Evolutionary conservation across 169 alveolate genomes (phyloP).

Genomic region (Eimeria falciformis): DNA sequence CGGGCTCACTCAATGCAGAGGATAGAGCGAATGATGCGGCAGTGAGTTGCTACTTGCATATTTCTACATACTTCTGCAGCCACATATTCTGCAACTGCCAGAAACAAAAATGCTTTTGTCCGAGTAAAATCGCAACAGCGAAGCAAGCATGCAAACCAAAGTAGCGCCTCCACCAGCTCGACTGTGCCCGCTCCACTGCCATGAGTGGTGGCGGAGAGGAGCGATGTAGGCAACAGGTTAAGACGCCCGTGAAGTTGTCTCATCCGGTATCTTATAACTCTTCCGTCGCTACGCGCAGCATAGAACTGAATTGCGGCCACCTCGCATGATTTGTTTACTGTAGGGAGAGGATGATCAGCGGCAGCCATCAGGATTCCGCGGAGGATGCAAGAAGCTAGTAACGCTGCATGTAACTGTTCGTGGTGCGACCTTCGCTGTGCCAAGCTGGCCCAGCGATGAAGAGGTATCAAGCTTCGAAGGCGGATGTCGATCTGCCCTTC

Average conservation of each 20-base stretch:
- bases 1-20: slow-evolving; percentile 47
- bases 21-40: slow-evolving; percentile 19
- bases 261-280: slow-evolving; percentile 54
- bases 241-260: slow-evolving; percentile 45
- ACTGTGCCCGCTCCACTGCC: slow-evolving; percentile 27
- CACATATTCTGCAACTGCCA: slow-evolving; percentile 30
- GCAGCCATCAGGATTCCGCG: slow-evolving; percentile 1
- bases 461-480: slow-evolving; percentile 24
- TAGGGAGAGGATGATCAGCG: slow-evolving; percentile 23
- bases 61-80: slow-evolving; percentile 47
- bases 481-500: neutral
- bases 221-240: slow-evolving; percentile 27
- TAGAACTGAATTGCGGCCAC: slow-evolving; percentile 4
- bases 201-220: slow-evolving; percentile 41
- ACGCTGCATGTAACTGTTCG: slow-evolving; percentile 63
- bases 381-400: slow-evolving; percentile 41
- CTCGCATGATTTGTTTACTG: neutral
- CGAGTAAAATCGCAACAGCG: slow-evolving; percentile 47
- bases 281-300: slow-evolving; percentile 42
- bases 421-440: slow-evolving; percentile 33
- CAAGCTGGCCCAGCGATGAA: slow-evolving; percentile 42
- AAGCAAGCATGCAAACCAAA: slow-evolving; percentile 53
- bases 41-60: slow-evolving; percentile 2
- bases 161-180: slow-evolving; percentile 29
- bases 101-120: slow-evolving; percentile 3